Conservation (phyloP, 176 grass and related monocot species). For the Echinochloa phyllopogon region DNA sequence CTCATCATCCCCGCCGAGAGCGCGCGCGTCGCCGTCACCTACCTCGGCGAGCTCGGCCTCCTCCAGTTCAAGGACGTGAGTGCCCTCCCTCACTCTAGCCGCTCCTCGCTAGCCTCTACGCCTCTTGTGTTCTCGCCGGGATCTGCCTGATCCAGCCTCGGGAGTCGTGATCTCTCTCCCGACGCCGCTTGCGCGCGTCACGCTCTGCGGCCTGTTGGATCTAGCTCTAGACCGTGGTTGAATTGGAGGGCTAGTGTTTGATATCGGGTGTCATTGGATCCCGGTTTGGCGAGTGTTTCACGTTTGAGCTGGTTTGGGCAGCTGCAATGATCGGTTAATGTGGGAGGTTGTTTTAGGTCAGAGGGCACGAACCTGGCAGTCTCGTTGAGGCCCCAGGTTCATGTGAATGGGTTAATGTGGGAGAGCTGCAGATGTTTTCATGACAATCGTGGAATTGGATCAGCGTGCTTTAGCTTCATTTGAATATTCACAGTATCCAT, state of each 20-base stretch:
- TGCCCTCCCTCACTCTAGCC: neutral
- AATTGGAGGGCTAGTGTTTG: neutral
- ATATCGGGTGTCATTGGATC: constrained; percentile 33
- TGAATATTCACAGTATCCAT: neutral
- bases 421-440: neutral
- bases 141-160: constrained; percentile 47
- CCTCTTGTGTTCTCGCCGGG: neutral
- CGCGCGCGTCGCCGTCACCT: constrained; percentile 81
- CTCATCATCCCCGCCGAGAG: constrained; percentile 96
- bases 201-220: constrained; percentile 36
- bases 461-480: constrained; percentile 27
- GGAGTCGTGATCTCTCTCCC: constrained; percentile 26
- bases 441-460: constrained; percentile 17
- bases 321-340: constrained; percentile 11
- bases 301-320: constrained; percentile 32
- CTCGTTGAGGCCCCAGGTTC: neutral
- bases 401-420: constrained; percentile 18
- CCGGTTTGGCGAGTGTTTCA: constrained; percentile 19
- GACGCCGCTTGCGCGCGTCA: neutral
- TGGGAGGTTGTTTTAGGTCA: constrained; percentile 12
- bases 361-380: neutral
- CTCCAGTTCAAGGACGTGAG: constrained; percentile 99
- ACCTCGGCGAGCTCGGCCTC: constrained; percentile 96
- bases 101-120: constrained; percentile 15
- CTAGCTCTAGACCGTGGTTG: constrained; percentile 15